phyloP scores from a whole-genome alignment of 805 yeast species.

The Cyberlindnera lachancei region DNA sequence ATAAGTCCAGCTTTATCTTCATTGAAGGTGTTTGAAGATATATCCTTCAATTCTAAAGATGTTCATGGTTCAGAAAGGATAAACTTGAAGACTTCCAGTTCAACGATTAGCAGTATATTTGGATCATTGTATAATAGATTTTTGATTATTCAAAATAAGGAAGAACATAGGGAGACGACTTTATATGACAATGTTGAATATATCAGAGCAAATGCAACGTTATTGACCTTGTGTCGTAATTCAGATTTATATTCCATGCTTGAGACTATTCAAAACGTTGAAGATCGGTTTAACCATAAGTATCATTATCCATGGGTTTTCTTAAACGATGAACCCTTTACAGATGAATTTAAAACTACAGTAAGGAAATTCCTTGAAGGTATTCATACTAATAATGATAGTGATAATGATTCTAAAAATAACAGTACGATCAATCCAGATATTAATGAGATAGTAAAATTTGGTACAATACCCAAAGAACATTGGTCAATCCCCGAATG shows the following conservation, averaged over 20 bases:
- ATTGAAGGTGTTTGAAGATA: too few relatives aligned
- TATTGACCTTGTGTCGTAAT: constrained; percentile 52
- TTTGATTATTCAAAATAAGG: background rate
- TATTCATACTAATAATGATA: too few relatives aligned
- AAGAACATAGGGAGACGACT: background rate
- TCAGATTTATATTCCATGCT: constrained; percentile 44
- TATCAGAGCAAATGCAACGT: constrained; percentile 30
- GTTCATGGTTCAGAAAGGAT: too few relatives aligned
- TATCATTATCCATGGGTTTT: constrained; percentile 91
- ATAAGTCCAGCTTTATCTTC: too few relatives aligned
- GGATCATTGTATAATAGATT: too few relatives aligned
- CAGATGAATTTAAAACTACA: constrained; percentile 55
- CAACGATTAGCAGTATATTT: too few relatives aligned
- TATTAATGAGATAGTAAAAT: constrained; percentile 66
- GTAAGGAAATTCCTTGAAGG: constrained; percentile 38
- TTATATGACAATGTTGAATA: background rate
- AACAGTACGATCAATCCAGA: too few relatives aligned
- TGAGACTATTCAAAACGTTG: constrained; percentile 41
- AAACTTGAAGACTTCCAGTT: too few relatives aligned
- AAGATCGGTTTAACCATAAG: constrained; percentile 34
- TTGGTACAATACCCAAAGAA: constrained; percentile 64
- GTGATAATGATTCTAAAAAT: too few relatives aligned
- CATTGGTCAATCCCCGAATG: constrained; percentile 86
- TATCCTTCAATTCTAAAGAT: too few relatives aligned
- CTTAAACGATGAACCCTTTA: constrained; percentile 72